Evolutionary conservation across 2,329 filamentous ascomycete species (phyloP).

Genomic region (Metarhizium humberi): DNA sequence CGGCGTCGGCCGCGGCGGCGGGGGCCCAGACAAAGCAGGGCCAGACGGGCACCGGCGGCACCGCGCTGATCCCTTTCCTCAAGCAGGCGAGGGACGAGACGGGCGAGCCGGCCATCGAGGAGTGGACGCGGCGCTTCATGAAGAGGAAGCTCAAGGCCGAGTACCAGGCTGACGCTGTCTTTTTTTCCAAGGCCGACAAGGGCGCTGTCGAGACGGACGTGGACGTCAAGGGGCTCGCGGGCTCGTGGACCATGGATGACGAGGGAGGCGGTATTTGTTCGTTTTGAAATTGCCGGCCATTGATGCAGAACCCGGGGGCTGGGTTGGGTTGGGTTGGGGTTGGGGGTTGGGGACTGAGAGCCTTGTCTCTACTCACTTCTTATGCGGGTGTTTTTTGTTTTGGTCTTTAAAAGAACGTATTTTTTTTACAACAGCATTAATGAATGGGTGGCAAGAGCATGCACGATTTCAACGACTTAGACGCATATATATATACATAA

Average conservation of each 20-base stretch:
- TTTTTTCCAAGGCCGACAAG: slow-evolving; percentile 42
- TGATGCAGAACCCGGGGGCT: no score
- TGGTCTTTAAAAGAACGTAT: neutral
- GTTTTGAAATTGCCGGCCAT: slow-evolving; percentile 24
- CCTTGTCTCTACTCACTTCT: neutral
- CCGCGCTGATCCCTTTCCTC: slow-evolving; percentile 86
- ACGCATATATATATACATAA: neutral
- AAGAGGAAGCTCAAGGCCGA: slow-evolving; percentile 39
- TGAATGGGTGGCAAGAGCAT: neutral
- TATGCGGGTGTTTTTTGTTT: neutral
- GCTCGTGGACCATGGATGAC: slow-evolving; percentile 83
- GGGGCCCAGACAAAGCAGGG: slow-evolving; percentile 43
- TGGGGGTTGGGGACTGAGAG: no score
- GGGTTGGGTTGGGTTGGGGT: no score
- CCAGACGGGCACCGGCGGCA: slow-evolving; percentile 85
- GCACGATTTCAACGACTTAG: neutral
- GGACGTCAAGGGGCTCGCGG: slow-evolving; percentile 60
- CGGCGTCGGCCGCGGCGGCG: slow-evolving; percentile 37
- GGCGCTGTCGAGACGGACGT: slow-evolving; percentile 31
- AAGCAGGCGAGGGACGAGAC: slow-evolving; percentile 97
- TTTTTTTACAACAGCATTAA: neutral
- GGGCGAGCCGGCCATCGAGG: slow-evolving; percentile 73
- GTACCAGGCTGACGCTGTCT: slow-evolving; percentile 47
- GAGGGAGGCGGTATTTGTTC: slow-evolving; percentile 56
- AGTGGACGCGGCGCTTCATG: slow-evolving; percentile 52